Evolutionary conservation across 2,329 filamentous ascomycete species (phyloP).

Genomic region (Fusarium odoratissimum): DNA sequence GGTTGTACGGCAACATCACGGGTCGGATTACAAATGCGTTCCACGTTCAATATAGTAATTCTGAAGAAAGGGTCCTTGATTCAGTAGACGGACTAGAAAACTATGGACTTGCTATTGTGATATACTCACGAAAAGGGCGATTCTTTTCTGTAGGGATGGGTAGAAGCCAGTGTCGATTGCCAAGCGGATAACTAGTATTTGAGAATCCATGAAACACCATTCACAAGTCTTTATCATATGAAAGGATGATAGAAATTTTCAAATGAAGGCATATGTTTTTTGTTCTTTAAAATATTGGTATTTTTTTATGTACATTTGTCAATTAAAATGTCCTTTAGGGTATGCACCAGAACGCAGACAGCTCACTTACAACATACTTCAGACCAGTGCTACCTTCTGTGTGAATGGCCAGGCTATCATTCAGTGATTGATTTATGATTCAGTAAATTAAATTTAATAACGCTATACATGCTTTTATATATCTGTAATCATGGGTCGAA

Average conservation of each 20-base stretch:
- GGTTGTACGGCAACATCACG: background rate
- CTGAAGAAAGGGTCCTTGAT: rapidly evolving
- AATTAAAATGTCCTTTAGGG: background rate
- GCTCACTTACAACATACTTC: background rate
- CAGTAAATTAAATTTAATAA: background rate
- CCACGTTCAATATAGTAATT: background rate
- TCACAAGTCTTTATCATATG: background rate
- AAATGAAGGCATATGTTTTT: no score
- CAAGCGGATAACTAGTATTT: rapidly evolving
- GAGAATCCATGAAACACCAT: background rate
- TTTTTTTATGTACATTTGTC: no score
- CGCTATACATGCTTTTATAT: conserved; percentile 13
- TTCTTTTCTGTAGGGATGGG: rapidly evolving
- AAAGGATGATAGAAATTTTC: rapidly evolving
- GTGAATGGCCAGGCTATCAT: background rate
- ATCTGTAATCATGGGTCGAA: conserved; percentile 27
- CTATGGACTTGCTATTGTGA: rapidly evolving
- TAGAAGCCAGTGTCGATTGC: no score
- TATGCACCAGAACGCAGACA: background rate
- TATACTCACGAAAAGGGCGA: rapidly evolving
- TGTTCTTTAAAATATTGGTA: rapidly evolving
- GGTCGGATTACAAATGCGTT: background rate
- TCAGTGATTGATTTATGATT: background rate
- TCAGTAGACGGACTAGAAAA: background rate
- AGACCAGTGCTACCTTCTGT: rapidly evolving